Conservation (phyloP, 208 protist genomes). For the Trypanosoma vivax region DNA sequence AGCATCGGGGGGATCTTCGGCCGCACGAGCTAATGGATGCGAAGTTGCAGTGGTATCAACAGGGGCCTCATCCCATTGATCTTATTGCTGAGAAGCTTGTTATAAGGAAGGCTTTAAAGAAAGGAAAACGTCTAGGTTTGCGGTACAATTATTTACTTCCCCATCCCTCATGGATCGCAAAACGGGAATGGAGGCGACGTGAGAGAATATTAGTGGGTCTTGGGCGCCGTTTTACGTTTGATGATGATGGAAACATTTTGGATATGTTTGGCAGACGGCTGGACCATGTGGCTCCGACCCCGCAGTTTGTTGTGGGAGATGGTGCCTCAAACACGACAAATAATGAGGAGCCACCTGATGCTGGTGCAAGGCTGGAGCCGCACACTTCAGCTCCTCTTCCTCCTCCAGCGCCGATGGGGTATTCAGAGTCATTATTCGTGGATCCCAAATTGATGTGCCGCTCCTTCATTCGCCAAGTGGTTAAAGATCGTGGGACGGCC, state of each 20-base stretch:
- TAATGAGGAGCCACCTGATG: background rate
- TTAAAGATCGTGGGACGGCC: constrained; percentile 43
- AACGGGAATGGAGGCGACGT: constrained; percentile 49
- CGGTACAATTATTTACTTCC: constrained; percentile 81
- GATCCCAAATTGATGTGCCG: constrained; percentile 35
- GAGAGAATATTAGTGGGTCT: constrained; percentile 64
- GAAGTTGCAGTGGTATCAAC: constrained; percentile 82
- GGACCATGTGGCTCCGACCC: constrained; percentile 5
- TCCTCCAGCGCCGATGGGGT: background rate
- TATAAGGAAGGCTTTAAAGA: constrained; percentile 69
- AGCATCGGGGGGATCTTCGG: constrained; percentile 41
- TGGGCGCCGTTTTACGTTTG: constrained; percentile 65
- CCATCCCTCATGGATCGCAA: constrained; percentile 84
- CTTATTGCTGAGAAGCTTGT: constrained; percentile 82
- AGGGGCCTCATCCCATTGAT: constrained; percentile 81
- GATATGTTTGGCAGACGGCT: constrained; percentile 47
- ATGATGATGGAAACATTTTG: constrained; percentile 36
- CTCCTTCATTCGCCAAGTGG: constrained; percentile 44
- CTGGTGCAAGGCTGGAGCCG: background rate
- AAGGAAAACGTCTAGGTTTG: constrained; percentile 66
- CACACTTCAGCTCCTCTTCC: background rate
- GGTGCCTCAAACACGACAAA: background rate
- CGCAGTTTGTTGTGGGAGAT: background rate
- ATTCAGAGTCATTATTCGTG: constrained; percentile 25
- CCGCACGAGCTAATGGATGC: constrained; percentile 84